phyloP scores from a whole-genome alignment of 1,139 yeast species.

The Geotrichum phurueaensis region DNA sequence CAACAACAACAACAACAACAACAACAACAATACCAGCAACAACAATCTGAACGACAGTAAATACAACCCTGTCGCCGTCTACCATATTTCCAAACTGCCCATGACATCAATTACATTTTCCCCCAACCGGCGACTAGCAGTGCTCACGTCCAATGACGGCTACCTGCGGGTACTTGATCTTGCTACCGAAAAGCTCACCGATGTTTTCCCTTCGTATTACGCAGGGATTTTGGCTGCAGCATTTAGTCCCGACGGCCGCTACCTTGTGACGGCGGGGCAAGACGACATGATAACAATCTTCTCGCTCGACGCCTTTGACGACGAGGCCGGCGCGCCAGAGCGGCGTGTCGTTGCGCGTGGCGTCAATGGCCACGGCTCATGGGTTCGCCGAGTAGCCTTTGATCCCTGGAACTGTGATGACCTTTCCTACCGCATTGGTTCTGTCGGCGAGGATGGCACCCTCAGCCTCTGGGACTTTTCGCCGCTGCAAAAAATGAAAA shows the following conservation, averaged over 20 bases:
- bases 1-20: constrained; percentile 4
- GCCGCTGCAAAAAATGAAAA: constrained; percentile 45
- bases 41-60: constrained; percentile 1
- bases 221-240: constrained; percentile 56
- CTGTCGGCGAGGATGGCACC: constrained; percentile 68
- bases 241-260: constrained; percentile 62
- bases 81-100: constrained; percentile 55
- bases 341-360: constrained; percentile 38
- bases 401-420: constrained; percentile 38
- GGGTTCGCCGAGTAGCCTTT: constrained; percentile 48
- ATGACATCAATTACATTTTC: constrained; percentile 52
- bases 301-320: constrained; percentile 20
- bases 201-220: constrained; percentile 60
- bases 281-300: constrained; percentile 39
- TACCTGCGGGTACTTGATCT: constrained; percentile 54
- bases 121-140: constrained; percentile 39
- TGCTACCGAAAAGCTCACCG: constrained; percentile 45
- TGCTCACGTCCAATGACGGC: constrained; percentile 64
- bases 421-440: constrained; percentile 49
- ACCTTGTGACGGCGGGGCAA: constrained; percentile 48
- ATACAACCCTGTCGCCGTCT: constrained; percentile 51
- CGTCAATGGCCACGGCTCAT: constrained; percentile 58
- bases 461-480: constrained; percentile 69
- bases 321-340: constrained; percentile 10
- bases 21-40: constrained; percentile 27